A percentile compares a stretch with the other conserved stretches of the same genome.
Evolutionary conservation across 2,329 filamentous ascomycete genomes (phyloP).

Genomic region (Paraphaeosphaeria minitans): DNA sequence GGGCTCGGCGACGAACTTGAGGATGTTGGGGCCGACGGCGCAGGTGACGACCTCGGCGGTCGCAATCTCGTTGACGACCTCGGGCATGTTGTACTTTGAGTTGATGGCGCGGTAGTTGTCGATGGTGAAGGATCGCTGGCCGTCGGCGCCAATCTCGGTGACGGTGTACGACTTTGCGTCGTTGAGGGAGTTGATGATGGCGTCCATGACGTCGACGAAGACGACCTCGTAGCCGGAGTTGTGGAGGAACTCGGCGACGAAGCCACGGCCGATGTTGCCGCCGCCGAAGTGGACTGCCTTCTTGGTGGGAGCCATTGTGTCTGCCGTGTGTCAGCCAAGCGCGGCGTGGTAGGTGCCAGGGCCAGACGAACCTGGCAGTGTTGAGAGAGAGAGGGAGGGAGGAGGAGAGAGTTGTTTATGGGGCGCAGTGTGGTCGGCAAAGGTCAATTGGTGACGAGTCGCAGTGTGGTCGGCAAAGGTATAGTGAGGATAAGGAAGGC

Average conservation of each 20-base stretch:
- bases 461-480: conserved; percentile 16
- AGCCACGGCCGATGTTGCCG: conserved; percentile 59
- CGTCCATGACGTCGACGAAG: conserved; percentile 92
- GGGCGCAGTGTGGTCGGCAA: conserved; percentile 10
- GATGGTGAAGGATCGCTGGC: conserved; percentile 80
- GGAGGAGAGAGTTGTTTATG: too few relatives aligned
- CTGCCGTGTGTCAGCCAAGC: conserved; percentile 5
- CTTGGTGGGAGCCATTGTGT: conserved; percentile 48
- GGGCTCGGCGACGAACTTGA: conserved; percentile 93
- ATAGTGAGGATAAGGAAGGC: conserved; percentile 21
- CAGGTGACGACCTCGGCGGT: conserved; percentile 92
- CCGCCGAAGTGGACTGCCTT: conserved; percentile 60
- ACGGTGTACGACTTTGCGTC: conserved; percentile 79
- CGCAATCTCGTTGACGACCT: conserved; percentile 83
- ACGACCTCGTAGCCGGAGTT: conserved; percentile 94
- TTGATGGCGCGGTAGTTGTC: conserved; percentile 97
- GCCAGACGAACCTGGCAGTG: conserved; percentile 9
- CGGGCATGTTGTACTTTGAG: conserved; percentile 81
- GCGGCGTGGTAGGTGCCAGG: neutral
- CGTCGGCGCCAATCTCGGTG: conserved; percentile 87
- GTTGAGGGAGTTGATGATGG: conserved; percentile 80
- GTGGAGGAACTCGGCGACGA: conserved; percentile 72
- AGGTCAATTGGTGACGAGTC: conserved; percentile 15
- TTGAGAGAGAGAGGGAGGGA: too few relatives aligned
- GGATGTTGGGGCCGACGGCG: conserved; percentile 93